phyloP scores from a whole-genome alignment of 441 rosid species.

The Erodium moschatum region DNA sequence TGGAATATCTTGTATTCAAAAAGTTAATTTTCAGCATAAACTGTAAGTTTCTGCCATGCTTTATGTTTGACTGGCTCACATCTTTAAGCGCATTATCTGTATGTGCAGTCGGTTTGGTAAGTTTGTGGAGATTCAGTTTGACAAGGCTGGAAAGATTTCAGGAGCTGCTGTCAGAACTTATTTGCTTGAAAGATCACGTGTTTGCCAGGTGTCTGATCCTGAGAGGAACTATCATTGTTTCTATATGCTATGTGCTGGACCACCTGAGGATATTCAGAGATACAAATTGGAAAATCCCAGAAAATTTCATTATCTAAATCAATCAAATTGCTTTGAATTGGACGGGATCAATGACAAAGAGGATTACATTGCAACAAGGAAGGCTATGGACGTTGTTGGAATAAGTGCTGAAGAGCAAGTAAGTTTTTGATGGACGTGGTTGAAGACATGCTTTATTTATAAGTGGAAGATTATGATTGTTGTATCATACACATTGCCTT shows the following conservation, averaged over 20 bases:
- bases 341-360: constrained; percentile 57
- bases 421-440: not conserved
- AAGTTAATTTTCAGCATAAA: not conserved
- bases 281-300: constrained; percentile 59
- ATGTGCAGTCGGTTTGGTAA: constrained; percentile 61
- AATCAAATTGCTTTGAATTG: constrained; percentile 53
- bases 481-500: not conserved
- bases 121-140: constrained; percentile 71
- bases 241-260: constrained; percentile 77
- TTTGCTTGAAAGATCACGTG: constrained; percentile 64
- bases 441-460: constrained; percentile 10
- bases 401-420: constrained; percentile 70
- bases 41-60: not conserved
- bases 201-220: constrained; percentile 78
- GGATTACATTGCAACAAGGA: constrained; percentile 64
- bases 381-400: constrained; percentile 83
- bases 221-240: constrained; percentile 80
- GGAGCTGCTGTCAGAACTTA: constrained; percentile 79
- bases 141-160: constrained; percentile 50
- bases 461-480: constrained; percentile 4
- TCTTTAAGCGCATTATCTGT: not conserved
- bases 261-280: constrained; percentile 43
- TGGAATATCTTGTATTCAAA: constrained; percentile 19
- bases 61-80: not conserved
- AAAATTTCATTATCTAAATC: constrained; percentile 74